Evolutionary conservation across 768 basidiomycete species (phyloP).

Genomic region (Lentinus tigrinus): DNA sequence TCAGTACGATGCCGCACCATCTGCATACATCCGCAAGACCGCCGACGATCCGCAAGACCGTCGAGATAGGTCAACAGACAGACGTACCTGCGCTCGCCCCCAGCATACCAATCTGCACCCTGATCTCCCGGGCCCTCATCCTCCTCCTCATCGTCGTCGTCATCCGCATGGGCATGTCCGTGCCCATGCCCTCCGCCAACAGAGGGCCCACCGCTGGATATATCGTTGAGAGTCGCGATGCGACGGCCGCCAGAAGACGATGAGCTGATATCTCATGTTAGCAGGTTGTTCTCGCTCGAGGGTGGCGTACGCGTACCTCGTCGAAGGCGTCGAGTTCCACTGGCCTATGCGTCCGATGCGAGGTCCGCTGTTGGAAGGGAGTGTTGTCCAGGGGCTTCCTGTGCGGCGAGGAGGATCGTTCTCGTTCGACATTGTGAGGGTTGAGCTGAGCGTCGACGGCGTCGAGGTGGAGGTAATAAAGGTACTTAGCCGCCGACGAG

Average conservation of each 20-base stretch:
- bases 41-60: too few species aligned
- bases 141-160: slow-evolving; percentile 53
- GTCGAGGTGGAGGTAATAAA: neutral
- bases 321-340: slow-evolving; percentile 15
- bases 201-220: slow-evolving; percentile 13
- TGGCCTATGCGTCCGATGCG: slow-evolving; percentile 23
- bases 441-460: neutral
- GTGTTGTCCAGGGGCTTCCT: slow-evolving; percentile 1
- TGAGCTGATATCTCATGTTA: neutral
- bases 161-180: slow-evolving; percentile 28
- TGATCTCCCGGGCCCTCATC: slow-evolving; percentile 48
- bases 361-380: slow-evolving; percentile 17
- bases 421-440: slow-evolving; percentile 10
- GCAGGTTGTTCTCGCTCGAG: neutral
- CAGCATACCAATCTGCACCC: slow-evolving; percentile 80
- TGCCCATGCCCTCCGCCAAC: slow-evolving; percentile 7
- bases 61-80: too few species aligned
- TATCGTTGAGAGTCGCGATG: slow-evolving; percentile 28
- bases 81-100: slow-evolving; percentile 86
- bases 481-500: slow-evolving; percentile 2
- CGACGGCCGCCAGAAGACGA: slow-evolving; percentile 19
- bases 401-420: slow-evolving; percentile 5
- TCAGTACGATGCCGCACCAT: neutral
- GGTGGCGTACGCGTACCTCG: slow-evolving; percentile 13
- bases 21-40: neutral